Evolutionary conservation across 257 asterid species (phyloP), one percentile per base, ranked within the genome.

Genomic region (Eustoma russellianum): DNA sequence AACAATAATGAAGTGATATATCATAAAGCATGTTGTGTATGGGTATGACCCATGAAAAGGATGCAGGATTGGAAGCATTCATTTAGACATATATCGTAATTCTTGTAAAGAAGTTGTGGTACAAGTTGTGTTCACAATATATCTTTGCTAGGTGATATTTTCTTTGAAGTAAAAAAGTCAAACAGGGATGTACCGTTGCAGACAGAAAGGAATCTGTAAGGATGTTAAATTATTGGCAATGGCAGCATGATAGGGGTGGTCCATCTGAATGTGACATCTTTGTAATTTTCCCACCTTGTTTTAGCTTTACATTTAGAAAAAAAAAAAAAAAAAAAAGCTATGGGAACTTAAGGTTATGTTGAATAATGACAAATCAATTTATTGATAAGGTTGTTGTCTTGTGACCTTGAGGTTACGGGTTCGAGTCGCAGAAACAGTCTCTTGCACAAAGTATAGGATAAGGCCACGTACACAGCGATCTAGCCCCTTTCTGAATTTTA

Each of bases 171-270:
- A 50, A 38, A 41, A 41, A 55, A 48, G 62, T 64, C 62, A 64
- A 56, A 43, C 18, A 53, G 48, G 52, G 17, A n/a, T 55, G 57
- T 55, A 55, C 62, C 19, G n/a, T 60, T 48, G 62, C 40, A 24
- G 33, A 53, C 62, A 60, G 56, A 66, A 62, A 66, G 69, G 77
- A 57, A 66, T 62, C 73, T 61, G 72, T 53, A 66, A 50, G 70
- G 57, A 50, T 48, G 57, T 38, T 41, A 62, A 63, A 71, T 59
- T 48, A 67, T 67, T 72, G 70, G 53, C 53, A 48, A 56, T 57
- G 65, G 65, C 57, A 55, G 68, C 65, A 63, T 53, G 18, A 33
- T 33, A 45, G 47, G 66, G 63, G 8, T 46, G 65, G 64, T 62
- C 59, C 65, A 62, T 41, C 2, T 34, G 65, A 33, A 24, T 45